Conservation (phyloP, 768 basidiomycete species). For the Podaxis mareebaensis region DNA sequence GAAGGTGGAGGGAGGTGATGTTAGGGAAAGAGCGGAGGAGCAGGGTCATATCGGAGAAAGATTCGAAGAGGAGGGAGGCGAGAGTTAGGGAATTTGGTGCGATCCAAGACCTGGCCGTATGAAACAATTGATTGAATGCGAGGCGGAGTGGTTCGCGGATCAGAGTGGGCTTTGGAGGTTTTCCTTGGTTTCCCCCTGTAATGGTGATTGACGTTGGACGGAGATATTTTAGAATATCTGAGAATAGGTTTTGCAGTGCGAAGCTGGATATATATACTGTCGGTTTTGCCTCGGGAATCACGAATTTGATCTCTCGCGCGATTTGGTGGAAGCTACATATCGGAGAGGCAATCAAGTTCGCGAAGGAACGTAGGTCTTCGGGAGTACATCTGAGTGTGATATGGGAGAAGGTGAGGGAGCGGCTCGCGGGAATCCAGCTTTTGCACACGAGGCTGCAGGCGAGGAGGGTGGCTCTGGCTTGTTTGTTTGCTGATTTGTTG, state of each 20-base stretch:
- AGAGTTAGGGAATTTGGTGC: neutral
- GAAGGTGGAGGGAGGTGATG: neutral
- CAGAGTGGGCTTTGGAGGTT: neutral
- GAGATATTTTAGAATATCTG: neutral
- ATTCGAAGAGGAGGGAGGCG: conserved; percentile 3
- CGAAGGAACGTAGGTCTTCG: neutral
- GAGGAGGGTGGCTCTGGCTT: no score
- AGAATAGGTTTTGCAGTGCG: neutral
- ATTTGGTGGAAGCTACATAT: neutral
- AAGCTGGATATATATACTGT: neutral
- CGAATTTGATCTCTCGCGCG: neutral
- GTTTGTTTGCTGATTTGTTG: neutral
- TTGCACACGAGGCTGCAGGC: conserved; percentile 26
- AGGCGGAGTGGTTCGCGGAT: conserved; percentile 2
- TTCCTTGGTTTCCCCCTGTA: neutral
- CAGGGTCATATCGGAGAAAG: conserved; percentile 2
- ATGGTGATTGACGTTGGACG: neutral
- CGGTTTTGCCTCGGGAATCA: neutral
- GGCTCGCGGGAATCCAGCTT: conserved; percentile 23
- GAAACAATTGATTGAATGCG: neutral
- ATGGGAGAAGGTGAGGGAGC: neutral
- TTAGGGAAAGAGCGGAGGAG: conserved; percentile 4
- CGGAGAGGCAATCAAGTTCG: neutral
- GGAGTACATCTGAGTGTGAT: neutral
- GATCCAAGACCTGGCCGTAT: neutral